Evolutionary conservation across 2,329 filamentous ascomycete species (phyloP), one percentile per base, ranked within the genome.

Genomic region (Hymenoscyphus repandus): DNA sequence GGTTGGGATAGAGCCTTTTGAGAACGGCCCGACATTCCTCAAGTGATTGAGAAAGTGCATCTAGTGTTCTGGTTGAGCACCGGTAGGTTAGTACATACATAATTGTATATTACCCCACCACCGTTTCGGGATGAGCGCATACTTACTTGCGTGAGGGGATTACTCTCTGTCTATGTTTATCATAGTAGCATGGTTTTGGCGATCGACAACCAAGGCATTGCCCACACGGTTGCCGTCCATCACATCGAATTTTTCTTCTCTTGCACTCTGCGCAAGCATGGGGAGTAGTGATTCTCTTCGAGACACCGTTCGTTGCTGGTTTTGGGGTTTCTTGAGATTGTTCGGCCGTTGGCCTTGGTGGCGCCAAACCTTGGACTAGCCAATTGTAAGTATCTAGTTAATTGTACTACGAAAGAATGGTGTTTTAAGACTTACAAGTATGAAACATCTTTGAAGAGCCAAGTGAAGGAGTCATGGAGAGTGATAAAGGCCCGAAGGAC

Each of bases 161-260:
- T 9, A 88, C 81, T 54, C 86, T 75, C 66, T 88, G 85, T 13
- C 86, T 78, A 57, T 90, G 87, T 69, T 91, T 90, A 58, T 89
- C 85, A 67, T 92, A 92, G 62, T 85, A 83, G 65, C 88, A 92
- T 49, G 82, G 76, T 66, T 90, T 88, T 3, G 86, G 85, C 55
- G 88, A 86, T 50, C 88, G 82, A 65, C 89, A 91, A 67, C 87
- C 90, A 51, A 88, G 78, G 66, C 88, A 93, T 65, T 90, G 88
- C 34, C 87, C 86, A 64, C 88, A 93, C 10, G 88, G 88, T 63
- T 89, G 85, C 58, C 85, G 80, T 49, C 88, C 88, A 70, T 91
- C 87, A 64, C 88, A 93, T 56, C 88, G 84, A 31, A 92, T 92
- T 69, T 92, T 93, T 55, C 88, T 79, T 59, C 88, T 78, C 64